Evolutionary conservation across 106 monocot species (phyloP), one percentile per base, ranked within the genome.

Genomic region (Allium fistulosum): DNA sequence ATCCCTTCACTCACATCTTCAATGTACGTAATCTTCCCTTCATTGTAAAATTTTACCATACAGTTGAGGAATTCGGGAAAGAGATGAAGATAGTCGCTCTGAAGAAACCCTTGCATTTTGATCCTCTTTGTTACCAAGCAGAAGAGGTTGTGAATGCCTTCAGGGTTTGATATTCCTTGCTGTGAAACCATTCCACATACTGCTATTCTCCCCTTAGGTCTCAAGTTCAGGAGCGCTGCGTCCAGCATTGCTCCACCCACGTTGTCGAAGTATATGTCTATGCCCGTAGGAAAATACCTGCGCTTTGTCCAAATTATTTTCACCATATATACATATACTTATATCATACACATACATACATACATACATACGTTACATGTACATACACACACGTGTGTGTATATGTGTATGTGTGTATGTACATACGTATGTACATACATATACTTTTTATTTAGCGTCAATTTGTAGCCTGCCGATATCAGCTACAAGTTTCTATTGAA

Each of bases 191-290:
- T 75, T 7, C 93, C 89, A 16, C 93, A 94, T 2, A 78, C 77
- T 0, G 93, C 93, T 7, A 94, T 80, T 7, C 89, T 72, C 0
- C 89, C 89, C 26, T 80, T 73, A 10, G 17, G 13, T 16, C 84
- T 72, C 89, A 94, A 89, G 79, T 89, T 94, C 28, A 84, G 72
- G 6, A 89, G 83, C 6, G 66, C 89, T 0, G 89, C 93, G 15
- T 94, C 89, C 17, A 94, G 83, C 86, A 82, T 86, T 6, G 67
- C 9, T 0, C 93, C 89, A 1, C 93, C 93, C 2, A 93, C 93
- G 16, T 93, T 94, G 49, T 94, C 93, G 45, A 94, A 94, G 80
- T 94, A 94, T 16, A 86, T 89, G 68, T 94, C 93, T 12, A 94
- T 86, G 4, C 93, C 93, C 7, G 81, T 55, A 2, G 93, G 86